These are phyloP conservation scores for Plasmopara viticola DNA, from an alignment of 352 stramenopile genomes.

Conservation along the genomic window DNA sequence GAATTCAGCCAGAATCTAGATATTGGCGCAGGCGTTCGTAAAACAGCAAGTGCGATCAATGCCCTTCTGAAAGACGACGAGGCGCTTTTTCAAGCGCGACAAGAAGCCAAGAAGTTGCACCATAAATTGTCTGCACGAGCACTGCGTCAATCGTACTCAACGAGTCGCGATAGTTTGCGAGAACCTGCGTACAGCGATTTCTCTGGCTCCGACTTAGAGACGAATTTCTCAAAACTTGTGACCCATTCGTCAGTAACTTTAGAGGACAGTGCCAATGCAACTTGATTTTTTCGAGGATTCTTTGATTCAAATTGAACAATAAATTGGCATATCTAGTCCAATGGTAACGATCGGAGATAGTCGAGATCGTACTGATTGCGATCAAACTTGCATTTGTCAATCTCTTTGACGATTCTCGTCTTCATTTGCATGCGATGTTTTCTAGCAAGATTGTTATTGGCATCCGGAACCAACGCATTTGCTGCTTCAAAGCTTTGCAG, in stretches of 20 bases:
- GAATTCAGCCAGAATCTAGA: constrained; percentile 68
- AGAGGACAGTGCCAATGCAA: constrained; percentile 10
- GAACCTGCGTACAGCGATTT: constrained; percentile 35
- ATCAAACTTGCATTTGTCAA: constrained; percentile 58
- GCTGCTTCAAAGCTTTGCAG: constrained; percentile 26
- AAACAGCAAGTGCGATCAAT: constrained; percentile 47
- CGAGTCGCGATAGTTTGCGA: constrained; percentile 14
- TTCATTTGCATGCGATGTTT: constrained; percentile 10
- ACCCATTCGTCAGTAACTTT: constrained; percentile 29
- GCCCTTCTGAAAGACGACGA: constrained; percentile 43
- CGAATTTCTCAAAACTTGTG: constrained; percentile 13
- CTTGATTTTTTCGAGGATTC: background rate
- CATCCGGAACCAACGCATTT: constrained; percentile 10
- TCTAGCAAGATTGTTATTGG: background rate
- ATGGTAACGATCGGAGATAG: constrained; percentile 32
- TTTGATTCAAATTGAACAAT: no score
- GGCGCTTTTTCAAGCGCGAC: constrained; percentile 38
- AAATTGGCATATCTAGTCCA: no score
- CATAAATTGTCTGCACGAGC: constrained; percentile 40
- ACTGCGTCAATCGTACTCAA: constrained; percentile 16
- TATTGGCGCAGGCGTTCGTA: constrained; percentile 55
- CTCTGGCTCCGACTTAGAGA: no score
- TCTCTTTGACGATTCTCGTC: constrained; percentile 38
- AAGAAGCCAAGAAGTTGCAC: constrained; percentile 47
- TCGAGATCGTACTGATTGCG: constrained; percentile 49